phyloP scores from a whole-genome alignment of 2,329 filamentous ascomycete genomes.

The Drechslerella stenobrocha region DNA sequence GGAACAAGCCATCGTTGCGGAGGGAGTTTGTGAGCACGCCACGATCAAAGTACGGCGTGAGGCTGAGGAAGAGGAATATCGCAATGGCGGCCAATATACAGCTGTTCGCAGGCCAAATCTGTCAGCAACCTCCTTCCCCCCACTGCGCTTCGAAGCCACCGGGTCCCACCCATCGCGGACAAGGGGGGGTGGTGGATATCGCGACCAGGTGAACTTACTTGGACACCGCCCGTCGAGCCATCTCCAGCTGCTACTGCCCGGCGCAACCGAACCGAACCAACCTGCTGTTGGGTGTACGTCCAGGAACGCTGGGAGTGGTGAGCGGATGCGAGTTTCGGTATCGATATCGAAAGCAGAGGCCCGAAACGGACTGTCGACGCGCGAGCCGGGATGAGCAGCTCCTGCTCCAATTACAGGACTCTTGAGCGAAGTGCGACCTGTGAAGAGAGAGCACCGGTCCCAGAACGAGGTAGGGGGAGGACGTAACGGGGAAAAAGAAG shows the following conservation, averaged over 20 bases:
- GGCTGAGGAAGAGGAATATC: constrained; percentile 51
- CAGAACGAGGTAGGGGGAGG: too few relatives aligned
- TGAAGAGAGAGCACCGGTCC: too few relatives aligned
- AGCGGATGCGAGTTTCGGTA: background rate
- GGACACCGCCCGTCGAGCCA: constrained; percentile 42
- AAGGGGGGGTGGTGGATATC: background rate
- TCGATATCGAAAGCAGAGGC: too few relatives aligned
- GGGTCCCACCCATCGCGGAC: background rate
- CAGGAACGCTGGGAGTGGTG: too few relatives aligned
- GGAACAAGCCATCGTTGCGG: constrained; percentile 28
- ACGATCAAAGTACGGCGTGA: constrained; percentile 49
- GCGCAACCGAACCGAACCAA: background rate
- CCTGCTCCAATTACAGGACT: too few relatives aligned
- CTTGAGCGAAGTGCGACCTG: too few relatives aligned
- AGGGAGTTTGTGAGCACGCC: constrained; percentile 8
- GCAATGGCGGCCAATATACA: constrained; percentile 48
- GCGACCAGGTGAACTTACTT: constrained; percentile 19
- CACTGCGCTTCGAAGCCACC: too few relatives aligned
- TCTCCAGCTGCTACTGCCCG: constrained; percentile 22
- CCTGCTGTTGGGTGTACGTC: background rate
- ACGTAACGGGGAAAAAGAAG: too few relatives aligned
- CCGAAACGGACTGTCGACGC: too few relatives aligned
- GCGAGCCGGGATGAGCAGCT: too few relatives aligned
- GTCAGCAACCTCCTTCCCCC: background rate
- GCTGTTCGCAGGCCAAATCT: constrained; percentile 3